Conservation (phyloP, 257 asterid genomes). For the Fraxinus cuspidata region DNA sequence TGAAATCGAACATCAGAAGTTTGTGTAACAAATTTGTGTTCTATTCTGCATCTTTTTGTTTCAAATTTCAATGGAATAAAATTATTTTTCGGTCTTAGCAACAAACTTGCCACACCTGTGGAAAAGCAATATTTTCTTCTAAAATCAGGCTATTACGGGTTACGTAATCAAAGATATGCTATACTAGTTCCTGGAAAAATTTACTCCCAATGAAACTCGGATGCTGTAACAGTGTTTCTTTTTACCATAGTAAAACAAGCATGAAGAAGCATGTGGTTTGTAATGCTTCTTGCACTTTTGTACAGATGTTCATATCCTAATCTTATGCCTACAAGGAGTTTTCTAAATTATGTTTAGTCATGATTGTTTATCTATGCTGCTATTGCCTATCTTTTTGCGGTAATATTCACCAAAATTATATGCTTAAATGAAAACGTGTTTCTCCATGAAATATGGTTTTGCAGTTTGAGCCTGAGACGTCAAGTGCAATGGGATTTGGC, state of each 20-base stretch:
- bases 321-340: slow-evolving; percentile 1
- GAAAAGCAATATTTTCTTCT: not conserved
- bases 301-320: slow-evolving; percentile 9
- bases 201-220: not conserved
- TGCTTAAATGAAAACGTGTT: slow-evolving; percentile 10
- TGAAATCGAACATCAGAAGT: not conserved
- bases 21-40: not conserved
- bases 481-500: slow-evolving; percentile 99
- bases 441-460: slow-evolving; percentile 20
- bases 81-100: not conserved
- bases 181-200: not conserved
- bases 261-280: slow-evolving; percentile 19
- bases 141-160: not conserved
- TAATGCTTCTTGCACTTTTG: slow-evolving; percentile 6
- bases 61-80: not conserved
- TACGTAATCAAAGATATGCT: not conserved
- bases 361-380: slow-evolving; percentile 11
- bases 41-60: not conserved
- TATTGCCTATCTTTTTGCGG: slow-evolving; percentile 12
- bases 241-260: not conserved
- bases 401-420: slow-evolving; percentile 16
- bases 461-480: slow-evolving; percentile 95
- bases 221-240: not conserved
- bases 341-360: slow-evolving; percentile 10
- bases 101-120: not conserved